Base-by-base conservation (phyloP, 768 basidiomycete species). In the Boletus subparvulus region DNA sequence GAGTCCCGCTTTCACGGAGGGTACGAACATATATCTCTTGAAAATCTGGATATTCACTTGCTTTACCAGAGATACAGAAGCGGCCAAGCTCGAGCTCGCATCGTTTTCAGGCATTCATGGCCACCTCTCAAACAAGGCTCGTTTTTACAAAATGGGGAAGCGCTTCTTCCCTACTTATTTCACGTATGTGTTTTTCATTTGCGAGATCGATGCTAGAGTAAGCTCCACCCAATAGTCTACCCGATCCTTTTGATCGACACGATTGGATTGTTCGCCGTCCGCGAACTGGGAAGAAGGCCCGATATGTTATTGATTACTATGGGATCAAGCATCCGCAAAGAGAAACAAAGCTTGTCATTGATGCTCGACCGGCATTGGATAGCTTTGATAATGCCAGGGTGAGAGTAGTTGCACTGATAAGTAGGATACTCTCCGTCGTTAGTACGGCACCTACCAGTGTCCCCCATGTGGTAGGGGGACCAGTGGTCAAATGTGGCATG, bases 1-100 rank as follows among this genome's bases (percentile, higher is more conserved):
- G 59, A 61, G 32, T 61, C 59, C 7, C 60, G 45, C 40, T 61
- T 61, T 13, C 60, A 60, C 21, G 59, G 59, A 55, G 52, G 59
- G 52, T 60, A 50, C 9, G 52, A 26, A 48, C 6, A n/a, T n/a
- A 19, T 4, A 16, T 42, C 4, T 32, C 4, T 50, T n/a, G 44
- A 11, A 1, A 12, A 8, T 17, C 2, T 32, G 12, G 19, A 24
- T 49, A 19, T 17, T 54, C 30, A 60, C 11, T 6, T 9, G 5
- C 14, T 11, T 26, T 1, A 14, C n/a, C 35, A 61, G 59, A 19
- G 48, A 55, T 6, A 11, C 47, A 2, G 59, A 61, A 36, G 59
- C 49, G 3, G 24, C 40, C 19, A 47, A 55, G 13, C 52, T 60
- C 3, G 59, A 60, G 30, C 59, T 60, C 8, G 24, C 43, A 9